Evolutionary conservation across 805 yeast genomes (phyloP), one percentile per base, ranked within the genome.

Genomic region (Pichia occidentalis): DNA sequence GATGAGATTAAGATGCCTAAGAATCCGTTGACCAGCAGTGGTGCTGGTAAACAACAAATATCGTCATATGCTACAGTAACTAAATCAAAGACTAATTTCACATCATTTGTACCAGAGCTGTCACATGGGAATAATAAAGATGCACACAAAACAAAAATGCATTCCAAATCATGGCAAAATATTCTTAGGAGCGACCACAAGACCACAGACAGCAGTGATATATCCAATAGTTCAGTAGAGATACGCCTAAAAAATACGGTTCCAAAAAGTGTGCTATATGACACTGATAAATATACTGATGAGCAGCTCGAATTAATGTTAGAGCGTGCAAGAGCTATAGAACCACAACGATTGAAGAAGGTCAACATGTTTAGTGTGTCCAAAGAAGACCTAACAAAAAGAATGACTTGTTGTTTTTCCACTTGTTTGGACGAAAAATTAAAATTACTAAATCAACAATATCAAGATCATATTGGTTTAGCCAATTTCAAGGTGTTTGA

Each of bases 351-450:
- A 14, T 38, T 60, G 22, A 53, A 50, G 23, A 49, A 52, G 30
- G 50, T 57, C 1, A 73, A 73, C 45, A 66, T 61, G 39, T 47
- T 51, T 1, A 54, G 49, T 3, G 54, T 76, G 35, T 57, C 67
- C 17, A 75, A 70, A 48, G 75, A 67, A 7, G 79, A 74, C 24
- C 56, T 77, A 4, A 51, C 75, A 21, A 45, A 59, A 2, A 76
- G 73, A 40, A 74, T 80, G 68, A 59, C 64, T 4, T 36, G 44
- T 22, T 29, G 36, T 14, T 29, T 40, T 28, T 32, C 44, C 7
- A 16, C 32, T 4, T 18, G 5, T 11, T 28, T 40, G 11, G 24
- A 36, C 25, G 29, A 27, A 28, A 25, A 29, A 19, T 13, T 40
- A 2, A 25, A 26, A 18, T n/a, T 1, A 11, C 6, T 40, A 5